Base-by-base conservation (phyloP, 1,139 yeast genomes). In the Protomyces arabidopsidicola region DNA sequence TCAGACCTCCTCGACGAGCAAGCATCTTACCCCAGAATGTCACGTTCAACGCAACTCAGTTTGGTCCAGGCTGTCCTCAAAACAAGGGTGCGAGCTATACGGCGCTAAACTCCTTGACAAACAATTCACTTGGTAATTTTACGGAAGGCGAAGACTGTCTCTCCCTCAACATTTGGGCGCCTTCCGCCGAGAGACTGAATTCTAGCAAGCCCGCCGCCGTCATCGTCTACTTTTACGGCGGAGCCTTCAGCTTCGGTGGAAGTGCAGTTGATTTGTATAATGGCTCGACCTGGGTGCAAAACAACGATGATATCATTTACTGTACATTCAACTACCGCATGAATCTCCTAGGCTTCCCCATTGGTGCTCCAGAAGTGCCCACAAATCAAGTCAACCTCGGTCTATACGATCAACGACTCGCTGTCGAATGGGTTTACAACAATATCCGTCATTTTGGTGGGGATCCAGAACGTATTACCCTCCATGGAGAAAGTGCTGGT, bases 401-500 rank as follows among this genome's bases (percentile, higher is more conserved):
- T 0, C 60, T 76, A 10, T 70, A 72, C 53, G 79, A 77, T 64
- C 73, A 71, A 42, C 65, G 74, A 9, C 38, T 66, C 61, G 78
- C 76, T 0, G 63, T 76, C 45, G 66, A 74, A 27, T 77, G 79
- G 79, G 74, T 75, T 10, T 65, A 72, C 60, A 67, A 68, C 39
- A 75, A 77, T 64, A 74, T 75, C 60, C 70, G 64, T 0, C 55
- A 39, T 20, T 75, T 76, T 67, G 78, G 78, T 24, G 79, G 79
- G 10, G 71, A 76, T 64, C 72, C 76, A 2, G 64, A 69, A 8
- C 69, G 68, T 50, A 70, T 76, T 27, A 74, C 77, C 1, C 65
- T 77, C 16, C 72, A 72, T 65, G 79, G 79, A 9, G 74, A 77
- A 67, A 71, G 75, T 61, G 75, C 79, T 27, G 79, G 78, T 10